phyloP scores from a whole-genome alignment of 1,139 yeast species.

The Suhomyces bolitotheri region DNA sequence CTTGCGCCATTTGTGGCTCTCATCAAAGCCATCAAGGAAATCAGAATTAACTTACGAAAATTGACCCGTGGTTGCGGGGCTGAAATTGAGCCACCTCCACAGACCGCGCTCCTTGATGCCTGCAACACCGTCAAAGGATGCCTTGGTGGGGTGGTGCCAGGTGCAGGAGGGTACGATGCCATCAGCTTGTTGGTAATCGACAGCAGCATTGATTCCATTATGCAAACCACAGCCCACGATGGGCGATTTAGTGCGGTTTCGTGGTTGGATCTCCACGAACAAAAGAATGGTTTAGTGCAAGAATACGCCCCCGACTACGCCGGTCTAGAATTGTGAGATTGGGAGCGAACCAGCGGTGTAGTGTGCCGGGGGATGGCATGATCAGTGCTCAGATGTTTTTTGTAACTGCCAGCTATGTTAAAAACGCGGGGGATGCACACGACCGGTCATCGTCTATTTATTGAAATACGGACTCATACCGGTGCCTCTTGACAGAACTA shows the following conservation, averaged over 20 bases:
- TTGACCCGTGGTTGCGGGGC: slow-evolving; percentile 73
- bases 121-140: slow-evolving; percentile 67
- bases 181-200: slow-evolving; percentile 67
- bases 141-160: slow-evolving; percentile 93
- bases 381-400: not conserved
- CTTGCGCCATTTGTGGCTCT: slow-evolving; percentile 23
- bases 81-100: slow-evolving; percentile 82
- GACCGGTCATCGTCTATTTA: no score
- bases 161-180: slow-evolving; percentile 98
- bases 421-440: no score
- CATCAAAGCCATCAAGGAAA: slow-evolving; percentile 40
- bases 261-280: slow-evolving; percentile 68
- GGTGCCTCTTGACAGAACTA: not conserved
- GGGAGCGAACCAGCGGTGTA: no score
- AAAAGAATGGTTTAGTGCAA: slow-evolving; percentile 51
- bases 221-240: slow-evolving; percentile 28
- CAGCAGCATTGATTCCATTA: slow-evolving; percentile 40
- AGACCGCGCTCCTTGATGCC: slow-evolving; percentile 67
- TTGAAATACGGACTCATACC: no score
- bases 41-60: slow-evolving; percentile 55
- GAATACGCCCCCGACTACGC: slow-evolving; percentile 34
- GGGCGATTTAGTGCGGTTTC: slow-evolving; percentile 44
- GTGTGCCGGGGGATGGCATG: no score
- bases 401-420: not conserved
- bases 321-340: no score